Conservation (phyloP, 768 basidiomycete species). For the Scleroderma citrinum region DNA sequence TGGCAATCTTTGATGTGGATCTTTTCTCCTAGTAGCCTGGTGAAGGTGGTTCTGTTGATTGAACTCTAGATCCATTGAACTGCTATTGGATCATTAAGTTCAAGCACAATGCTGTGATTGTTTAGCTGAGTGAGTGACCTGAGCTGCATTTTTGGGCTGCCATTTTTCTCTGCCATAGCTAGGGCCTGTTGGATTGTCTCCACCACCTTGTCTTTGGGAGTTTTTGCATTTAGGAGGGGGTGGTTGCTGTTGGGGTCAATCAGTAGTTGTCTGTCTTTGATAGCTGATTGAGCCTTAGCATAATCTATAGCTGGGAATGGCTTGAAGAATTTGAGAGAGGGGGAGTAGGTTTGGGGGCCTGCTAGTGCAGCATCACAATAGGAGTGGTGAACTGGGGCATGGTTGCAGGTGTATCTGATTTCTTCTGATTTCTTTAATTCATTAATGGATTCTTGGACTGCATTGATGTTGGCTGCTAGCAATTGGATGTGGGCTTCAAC, state of each 20-base stretch:
- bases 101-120: slow-evolving; percentile 11
- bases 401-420: too few relatives aligned
- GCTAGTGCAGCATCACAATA: too few relatives aligned
- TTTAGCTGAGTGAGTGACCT: not conserved
- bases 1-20: not conserved
- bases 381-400: too few relatives aligned
- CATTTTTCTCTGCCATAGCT: too few relatives aligned
- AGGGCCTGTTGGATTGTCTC: not conserved
- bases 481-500: too few relatives aligned
- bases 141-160: not conserved
- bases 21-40: not conserved
- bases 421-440: too few relatives aligned
- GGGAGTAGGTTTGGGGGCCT: too few relatives aligned
- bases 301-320: not conserved
- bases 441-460: too few relatives aligned
- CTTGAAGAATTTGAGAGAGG: too few relatives aligned
- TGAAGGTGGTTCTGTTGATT: slow-evolving; percentile 3
- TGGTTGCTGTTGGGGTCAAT: not conserved
- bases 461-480: too few relatives aligned
- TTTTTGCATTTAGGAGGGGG: not conserved
- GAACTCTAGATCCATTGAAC: slow-evolving; percentile 13
- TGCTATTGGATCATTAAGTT: slow-evolving; percentile 7
- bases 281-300: not conserved
- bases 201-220: not conserved
- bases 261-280: not conserved